Conservation (phyloP, 2,329 filamentous ascomycete genomes). For the Elsinoe fawcettii region DNA sequence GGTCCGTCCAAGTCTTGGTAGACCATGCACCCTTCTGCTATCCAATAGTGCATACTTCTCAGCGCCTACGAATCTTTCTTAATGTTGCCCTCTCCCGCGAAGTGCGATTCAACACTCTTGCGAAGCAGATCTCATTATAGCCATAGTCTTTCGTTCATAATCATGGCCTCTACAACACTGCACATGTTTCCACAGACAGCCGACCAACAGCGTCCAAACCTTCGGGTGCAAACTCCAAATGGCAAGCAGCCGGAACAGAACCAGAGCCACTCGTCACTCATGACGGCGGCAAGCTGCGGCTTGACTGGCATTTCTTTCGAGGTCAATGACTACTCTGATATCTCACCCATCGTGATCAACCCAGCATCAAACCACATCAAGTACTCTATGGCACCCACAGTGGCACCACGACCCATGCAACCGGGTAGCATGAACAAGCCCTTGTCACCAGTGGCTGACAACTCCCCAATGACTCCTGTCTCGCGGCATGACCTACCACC, state of each 20-base stretch:
- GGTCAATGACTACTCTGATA: conserved; percentile 9
- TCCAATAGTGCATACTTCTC: background rate
- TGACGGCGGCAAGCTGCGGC: conserved; percentile 8
- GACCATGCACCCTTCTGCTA: background rate
- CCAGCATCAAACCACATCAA: conserved; percentile 1
- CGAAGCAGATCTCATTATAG: background rate
- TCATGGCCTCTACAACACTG: background rate
- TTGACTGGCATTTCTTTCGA: conserved; percentile 4
- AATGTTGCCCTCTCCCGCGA: background rate
- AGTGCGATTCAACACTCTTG: background rate
- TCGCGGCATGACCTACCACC: background rate
- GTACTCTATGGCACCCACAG: background rate
- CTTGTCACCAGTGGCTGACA: background rate
- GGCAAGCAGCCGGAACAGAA: conserved; percentile 4
- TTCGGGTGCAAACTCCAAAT: conserved; percentile 2
- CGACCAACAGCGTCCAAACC: background rate
- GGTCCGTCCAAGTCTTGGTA: conserved; percentile 7
- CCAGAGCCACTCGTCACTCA: background rate
- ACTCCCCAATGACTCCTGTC: conserved; percentile 7
- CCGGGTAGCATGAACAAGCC: background rate
- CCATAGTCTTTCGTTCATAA: conserved; percentile 1
- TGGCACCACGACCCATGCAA: background rate
- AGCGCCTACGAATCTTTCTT: conserved; percentile 3
- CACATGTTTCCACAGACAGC: conserved; percentile 5
- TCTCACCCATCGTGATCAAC: conserved; percentile 6